These are phyloP conservation scores for Podila minutissima DNA, from an alignment of 192 early-diverging fungal species.

Conservation along the genomic window DNA sequence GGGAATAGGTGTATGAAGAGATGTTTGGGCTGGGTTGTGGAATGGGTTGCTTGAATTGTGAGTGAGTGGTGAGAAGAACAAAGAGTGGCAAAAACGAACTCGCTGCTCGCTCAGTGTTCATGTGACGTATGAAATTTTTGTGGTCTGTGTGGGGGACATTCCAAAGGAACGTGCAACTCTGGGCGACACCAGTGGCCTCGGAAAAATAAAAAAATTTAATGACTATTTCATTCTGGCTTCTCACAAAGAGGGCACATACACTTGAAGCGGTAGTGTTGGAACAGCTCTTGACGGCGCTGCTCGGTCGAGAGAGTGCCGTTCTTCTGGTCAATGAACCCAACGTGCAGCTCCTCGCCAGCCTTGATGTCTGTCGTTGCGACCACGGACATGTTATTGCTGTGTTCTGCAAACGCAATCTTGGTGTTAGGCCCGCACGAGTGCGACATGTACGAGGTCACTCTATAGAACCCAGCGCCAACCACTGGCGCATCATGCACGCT, in stretches of 20 bases:
- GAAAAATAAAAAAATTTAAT: neutral
- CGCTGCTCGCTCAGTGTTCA: neutral
- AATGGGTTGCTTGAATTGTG: neutral
- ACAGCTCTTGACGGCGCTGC: slow-evolving; percentile 68
- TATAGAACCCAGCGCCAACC: slow-evolving; percentile 79
- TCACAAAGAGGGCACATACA: slow-evolving; percentile 69
- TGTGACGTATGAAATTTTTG: slow-evolving; percentile 1
- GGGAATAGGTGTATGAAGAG: no score
- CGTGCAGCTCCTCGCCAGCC: slow-evolving; percentile 74
- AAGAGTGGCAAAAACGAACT: neutral
- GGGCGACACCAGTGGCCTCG: neutral
- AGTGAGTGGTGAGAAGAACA: no score
- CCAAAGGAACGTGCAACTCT: neutral
- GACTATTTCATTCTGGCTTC: slow-evolving; percentile 1
- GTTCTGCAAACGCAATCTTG: slow-evolving; percentile 63
- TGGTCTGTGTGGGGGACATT: neutral
- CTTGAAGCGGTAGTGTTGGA: slow-evolving; percentile 64
- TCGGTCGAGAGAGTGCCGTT: slow-evolving; percentile 49
- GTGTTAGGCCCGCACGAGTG: slow-evolving; percentile 74
- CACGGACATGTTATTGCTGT: slow-evolving; percentile 63
- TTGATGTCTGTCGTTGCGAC: slow-evolving; percentile 68
- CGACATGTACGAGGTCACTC: slow-evolving; percentile 73
- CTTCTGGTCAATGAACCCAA: slow-evolving; percentile 65
- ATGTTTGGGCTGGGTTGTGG: no score
- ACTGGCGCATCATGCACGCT: slow-evolving; percentile 50